Base-by-base conservation (phyloP, 2,329 filamentous ascomycete species). In the Fusarium mangiferae region DNA sequence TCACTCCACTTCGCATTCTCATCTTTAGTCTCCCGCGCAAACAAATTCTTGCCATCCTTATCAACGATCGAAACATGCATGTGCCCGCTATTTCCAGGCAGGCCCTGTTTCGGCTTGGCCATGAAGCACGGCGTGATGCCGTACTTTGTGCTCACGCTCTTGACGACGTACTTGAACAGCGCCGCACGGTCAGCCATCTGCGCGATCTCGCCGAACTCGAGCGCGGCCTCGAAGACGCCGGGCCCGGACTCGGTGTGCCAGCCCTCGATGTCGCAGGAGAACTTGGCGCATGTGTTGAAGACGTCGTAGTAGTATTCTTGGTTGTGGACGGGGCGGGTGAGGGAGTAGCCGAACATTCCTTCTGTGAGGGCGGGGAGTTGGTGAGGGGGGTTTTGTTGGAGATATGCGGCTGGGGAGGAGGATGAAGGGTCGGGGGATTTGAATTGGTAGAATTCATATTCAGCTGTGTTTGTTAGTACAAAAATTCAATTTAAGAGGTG, bases 41-140 rank as follows among this genome's bases (percentile, higher is more conserved):
- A 92, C 28, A 98, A 88, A 79, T 99, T 99, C 81, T 92, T 92
- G 67, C 94, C 93, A n/a, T 89, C 84, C 73, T 89, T 87, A 79
- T 96, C 93, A 24, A 96, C 91, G 15, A 99, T 86, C 2, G 96
- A 98, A 70, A 98, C 87, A 82, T 99, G 96, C 88, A 98, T 96
- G 81, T 99, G 96, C 3, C 96, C 96, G 72, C 93, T 96, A 85
- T 98, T 98, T 52, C 96, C 96, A 0, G 96, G 96, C 0, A 98
- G 86, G 0, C 95, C 95, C 78, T 97, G 90, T 75, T 93, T 91
- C 6, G 96, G 96, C 83, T 99, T 99, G 22, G 96, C 96, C 96
- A 99, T 99, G 86, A 99, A 99, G 83, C 94, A 97, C 0, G 96
- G 96, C 0, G 94, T 98, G 80, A 99, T 97, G 75, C 94, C 94